phyloP scores from a whole-genome alignment of 169 alveolate genomes.

The Plasmodium cynomolgi region DNA sequence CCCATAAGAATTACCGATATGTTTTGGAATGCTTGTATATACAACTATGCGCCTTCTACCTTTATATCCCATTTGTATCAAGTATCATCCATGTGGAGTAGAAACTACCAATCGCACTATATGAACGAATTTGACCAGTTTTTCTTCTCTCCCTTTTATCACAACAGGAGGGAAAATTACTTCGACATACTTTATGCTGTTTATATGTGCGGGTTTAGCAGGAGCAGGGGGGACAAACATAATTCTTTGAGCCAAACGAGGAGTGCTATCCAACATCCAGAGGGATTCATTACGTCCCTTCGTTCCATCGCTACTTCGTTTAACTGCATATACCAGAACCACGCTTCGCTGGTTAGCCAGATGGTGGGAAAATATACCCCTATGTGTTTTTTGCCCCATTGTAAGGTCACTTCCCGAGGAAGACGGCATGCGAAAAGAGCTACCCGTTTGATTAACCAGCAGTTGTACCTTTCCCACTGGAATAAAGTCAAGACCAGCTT shows the following conservation, averaged over 20 bases:
- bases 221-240: not conserved
- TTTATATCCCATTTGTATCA: not conserved
- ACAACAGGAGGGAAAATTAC: not conserved
- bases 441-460: not conserved
- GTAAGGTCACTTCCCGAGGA: not conserved
- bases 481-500: not conserved
- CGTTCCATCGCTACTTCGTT: not conserved
- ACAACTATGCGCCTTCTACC: not conserved
- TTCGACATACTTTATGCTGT: not conserved
- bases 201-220: not conserved
- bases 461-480: not conserved
- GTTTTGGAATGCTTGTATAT: slow-evolving; percentile 3
- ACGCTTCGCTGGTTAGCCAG: not conserved
- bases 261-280: not conserved
- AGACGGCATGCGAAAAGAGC: not conserved
- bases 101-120: not conserved
- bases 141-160: slow-evolving; percentile 11
- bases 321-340: slow-evolving; percentile 2
- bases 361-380: not conserved
- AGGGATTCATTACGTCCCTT: not conserved
- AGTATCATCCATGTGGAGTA: not conserved
- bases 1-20: slow-evolving; percentile 18
- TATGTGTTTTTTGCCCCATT: not conserved
- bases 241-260: not conserved
- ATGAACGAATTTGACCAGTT: not conserved